A percentile compares a stretch with the other conserved stretches of the same genome.
phyloP scores from a whole-genome alignment of 2,329 filamentous ascomycete genomes.

The Fusarium secorum region DNA sequence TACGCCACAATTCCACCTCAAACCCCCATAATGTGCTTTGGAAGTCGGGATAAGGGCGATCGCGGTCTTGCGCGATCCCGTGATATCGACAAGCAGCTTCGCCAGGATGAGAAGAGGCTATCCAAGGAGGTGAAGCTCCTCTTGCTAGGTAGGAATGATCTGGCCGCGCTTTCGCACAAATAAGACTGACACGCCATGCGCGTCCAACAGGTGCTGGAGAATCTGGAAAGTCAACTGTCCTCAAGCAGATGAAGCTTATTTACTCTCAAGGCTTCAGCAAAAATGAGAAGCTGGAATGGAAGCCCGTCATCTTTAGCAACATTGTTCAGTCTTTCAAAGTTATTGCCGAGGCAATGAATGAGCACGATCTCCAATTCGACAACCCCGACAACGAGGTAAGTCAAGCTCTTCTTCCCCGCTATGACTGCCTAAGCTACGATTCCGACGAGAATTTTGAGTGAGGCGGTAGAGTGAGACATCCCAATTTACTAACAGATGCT shows the following conservation, averaged over 20 bases:
- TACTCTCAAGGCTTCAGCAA: constrained; percentile 92
- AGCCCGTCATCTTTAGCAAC: constrained; percentile 95
- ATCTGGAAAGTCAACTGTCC: constrained; percentile 88
- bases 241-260: constrained; percentile 99
- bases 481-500: constrained; percentile 48
- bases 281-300: constrained; percentile 90
- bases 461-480: constrained; percentile 30
- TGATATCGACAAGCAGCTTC: constrained; percentile 87
- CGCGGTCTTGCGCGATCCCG: constrained; percentile 64
- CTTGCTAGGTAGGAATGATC: constrained; percentile 72
- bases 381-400: constrained; percentile 80
- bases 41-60: constrained; percentile 59
- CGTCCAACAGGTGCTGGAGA: constrained; percentile 80
- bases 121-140: constrained; percentile 91
- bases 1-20: constrained; percentile 1
- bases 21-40: constrained; percentile 67
- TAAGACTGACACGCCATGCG: constrained; percentile 24
- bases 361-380: constrained; percentile 81
- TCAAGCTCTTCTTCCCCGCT: neutral
- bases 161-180: neutral
- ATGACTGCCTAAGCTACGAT: neutral
- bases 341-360: constrained; percentile 89
- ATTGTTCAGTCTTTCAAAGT: constrained; percentile 91
- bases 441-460: neutral
- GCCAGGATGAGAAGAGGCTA: constrained; percentile 86